Percentiles rank a stretch among this genome's conserved stretches.
phyloP scores from a whole-genome alignment of 179 eudicot genomes.

The Corrigiola litoralis region DNA sequence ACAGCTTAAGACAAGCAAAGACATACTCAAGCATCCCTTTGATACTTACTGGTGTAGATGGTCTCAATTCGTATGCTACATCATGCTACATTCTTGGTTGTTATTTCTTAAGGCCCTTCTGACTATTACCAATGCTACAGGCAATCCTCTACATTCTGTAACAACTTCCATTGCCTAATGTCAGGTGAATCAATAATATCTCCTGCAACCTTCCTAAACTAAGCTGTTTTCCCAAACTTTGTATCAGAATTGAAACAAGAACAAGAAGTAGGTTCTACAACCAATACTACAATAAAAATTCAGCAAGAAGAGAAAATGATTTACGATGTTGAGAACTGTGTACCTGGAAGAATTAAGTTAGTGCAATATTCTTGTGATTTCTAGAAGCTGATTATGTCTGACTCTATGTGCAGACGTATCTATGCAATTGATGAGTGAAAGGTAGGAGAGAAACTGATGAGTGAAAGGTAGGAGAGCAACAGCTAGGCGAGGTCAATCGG shows the following conservation, averaged over 20 bases:
- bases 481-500: too few relatives aligned
- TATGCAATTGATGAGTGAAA: too few relatives aligned
- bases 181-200: constrained; percentile 21
- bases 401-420: too few relatives aligned
- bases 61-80: constrained; percentile 27
- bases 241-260: too few relatives aligned
- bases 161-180: constrained; percentile 27
- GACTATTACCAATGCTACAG: constrained; percentile 36
- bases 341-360: too few relatives aligned
- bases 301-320: neutral
- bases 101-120: constrained; percentile 28
- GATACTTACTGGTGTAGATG: constrained; percentile 26
- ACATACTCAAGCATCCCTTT: constrained; percentile 37
- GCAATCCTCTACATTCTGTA: constrained; percentile 40
- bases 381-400: too few relatives aligned
- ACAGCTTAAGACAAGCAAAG: constrained; percentile 26
- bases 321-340: neutral
- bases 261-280: too few relatives aligned
- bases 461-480: too few relatives aligned
- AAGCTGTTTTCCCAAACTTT: too few relatives aligned
- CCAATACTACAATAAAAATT: neutral
- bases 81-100: constrained; percentile 23
- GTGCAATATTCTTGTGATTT: too few relatives aligned
- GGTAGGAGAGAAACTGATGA: too few relatives aligned
- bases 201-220: constrained; percentile 30